Evolutionary conservation across 2,329 filamentous ascomycete species (phyloP).

Genomic region (Ilyonectria destructans): DNA sequence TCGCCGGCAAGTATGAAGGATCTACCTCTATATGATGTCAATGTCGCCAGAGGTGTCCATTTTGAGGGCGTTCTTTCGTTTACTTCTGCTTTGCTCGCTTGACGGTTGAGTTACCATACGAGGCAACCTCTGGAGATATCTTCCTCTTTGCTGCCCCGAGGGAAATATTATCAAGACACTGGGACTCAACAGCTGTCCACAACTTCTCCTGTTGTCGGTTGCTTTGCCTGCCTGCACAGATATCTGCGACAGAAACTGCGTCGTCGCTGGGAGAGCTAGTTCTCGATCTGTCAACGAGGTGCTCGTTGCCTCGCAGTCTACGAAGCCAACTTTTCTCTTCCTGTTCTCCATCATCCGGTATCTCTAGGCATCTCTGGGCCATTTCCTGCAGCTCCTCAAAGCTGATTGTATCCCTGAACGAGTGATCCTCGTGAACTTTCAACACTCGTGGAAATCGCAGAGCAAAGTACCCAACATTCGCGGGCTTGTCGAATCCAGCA

Average conservation of each 20-base stretch:
- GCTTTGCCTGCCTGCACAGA: constrained; percentile 11
- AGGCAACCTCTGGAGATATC: constrained; percentile 18
- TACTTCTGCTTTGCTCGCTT: constrained; percentile 19
- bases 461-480: constrained; percentile 76
- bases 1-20: background rate
- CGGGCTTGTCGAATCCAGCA: constrained; percentile 72
- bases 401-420: constrained; percentile 10
- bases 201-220: too few species aligned
- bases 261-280: constrained; percentile 19
- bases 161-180: constrained; percentile 21
- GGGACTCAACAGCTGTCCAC: background rate
- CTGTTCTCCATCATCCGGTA: constrained; percentile 17
- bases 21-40: background rate
- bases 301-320: constrained; percentile 17
- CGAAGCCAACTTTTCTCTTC: constrained; percentile 15
- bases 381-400: constrained; percentile 6
- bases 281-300: constrained; percentile 16
- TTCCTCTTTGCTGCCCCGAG: constrained; percentile 15
- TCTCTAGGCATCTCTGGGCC: constrained; percentile 7
- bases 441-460: constrained; percentile 70
- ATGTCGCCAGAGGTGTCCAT: background rate
- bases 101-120: constrained; percentile 17
- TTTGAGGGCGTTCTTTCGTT: constrained; percentile 7
- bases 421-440: constrained; percentile 10
- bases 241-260: constrained; percentile 22